These are phyloP conservation scores for Blastocystis sp. DNA, from an alignment of 352 stramenopile species.

Conservation along the genomic window DNA sequence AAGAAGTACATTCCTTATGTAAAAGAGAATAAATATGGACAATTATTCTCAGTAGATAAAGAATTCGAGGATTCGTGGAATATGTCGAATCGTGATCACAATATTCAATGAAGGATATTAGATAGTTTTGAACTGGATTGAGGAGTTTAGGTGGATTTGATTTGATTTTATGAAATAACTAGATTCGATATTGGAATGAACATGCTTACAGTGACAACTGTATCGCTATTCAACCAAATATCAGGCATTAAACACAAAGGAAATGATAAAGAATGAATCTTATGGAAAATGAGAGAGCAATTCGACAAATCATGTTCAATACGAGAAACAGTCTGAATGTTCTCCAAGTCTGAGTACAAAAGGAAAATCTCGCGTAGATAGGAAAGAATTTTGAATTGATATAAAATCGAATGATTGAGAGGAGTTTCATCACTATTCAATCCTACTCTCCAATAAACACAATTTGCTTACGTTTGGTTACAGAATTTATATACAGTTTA, in stretches of 20 bases:
- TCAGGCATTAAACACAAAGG: neutral
- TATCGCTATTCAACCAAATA: neutral
- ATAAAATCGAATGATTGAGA: neutral
- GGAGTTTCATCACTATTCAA: neutral
- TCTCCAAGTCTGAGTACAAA: neutral
- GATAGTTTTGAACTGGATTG: too few relatives aligned
- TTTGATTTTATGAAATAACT: too few relatives aligned
- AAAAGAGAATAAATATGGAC: too few relatives aligned
- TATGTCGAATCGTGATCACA: too few relatives aligned
- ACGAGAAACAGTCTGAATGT: neutral
- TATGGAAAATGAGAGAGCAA: neutral
- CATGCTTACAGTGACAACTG: neutral
- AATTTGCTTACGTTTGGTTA: neutral
- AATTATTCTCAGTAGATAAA: too few relatives aligned
- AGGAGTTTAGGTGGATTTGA: too few relatives aligned
- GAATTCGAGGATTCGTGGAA: too few relatives aligned
- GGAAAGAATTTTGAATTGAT: neutral
- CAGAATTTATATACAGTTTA: neutral
- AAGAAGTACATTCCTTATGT: too few relatives aligned
- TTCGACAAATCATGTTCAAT: neutral
- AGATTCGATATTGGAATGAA: neutral
- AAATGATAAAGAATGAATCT: neutral
- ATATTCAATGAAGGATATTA: too few relatives aligned
- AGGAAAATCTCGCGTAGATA: slow-evolving; percentile 5
- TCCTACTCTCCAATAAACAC: neutral